A percentile compares a stretch with the other conserved stretches of the same genome.
Conservation (phyloP, 2,329 filamentous ascomycete species). For the Verticillium klebahnii region DNA sequence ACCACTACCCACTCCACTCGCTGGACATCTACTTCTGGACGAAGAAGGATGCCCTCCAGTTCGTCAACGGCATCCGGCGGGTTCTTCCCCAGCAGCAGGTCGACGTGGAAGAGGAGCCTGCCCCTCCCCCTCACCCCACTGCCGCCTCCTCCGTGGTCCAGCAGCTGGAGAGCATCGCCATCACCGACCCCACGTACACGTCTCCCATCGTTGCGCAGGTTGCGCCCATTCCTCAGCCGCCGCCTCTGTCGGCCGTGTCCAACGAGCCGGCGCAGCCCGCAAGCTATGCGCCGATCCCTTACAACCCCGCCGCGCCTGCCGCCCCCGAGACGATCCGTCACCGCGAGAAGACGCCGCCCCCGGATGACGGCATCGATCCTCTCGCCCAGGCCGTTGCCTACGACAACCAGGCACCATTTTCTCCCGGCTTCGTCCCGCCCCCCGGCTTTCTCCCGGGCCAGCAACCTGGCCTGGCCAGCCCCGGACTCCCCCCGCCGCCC, state of each 20-base stretch:
- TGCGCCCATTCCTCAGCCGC: slow-evolving; percentile 32
- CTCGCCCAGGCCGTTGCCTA: slow-evolving; percentile 53
- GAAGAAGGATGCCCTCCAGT: slow-evolving; percentile 63
- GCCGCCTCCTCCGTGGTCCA: slow-evolving; percentile 67
- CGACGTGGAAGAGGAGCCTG: slow-evolving; percentile 61
- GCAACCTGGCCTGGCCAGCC: slow-evolving; percentile 26
- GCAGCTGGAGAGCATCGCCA: slow-evolving; percentile 66
- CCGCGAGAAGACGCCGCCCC: slow-evolving; percentile 77
- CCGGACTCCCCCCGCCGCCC: slow-evolving; percentile 30
- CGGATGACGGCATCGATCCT: slow-evolving; percentile 59
- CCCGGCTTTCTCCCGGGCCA: slow-evolving; percentile 40
- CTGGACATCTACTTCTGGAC: slow-evolving; percentile 80
- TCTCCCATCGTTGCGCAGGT: slow-evolving; percentile 15
- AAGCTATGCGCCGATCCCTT: slow-evolving; percentile 61
- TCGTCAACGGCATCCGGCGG: slow-evolving; percentile 63
- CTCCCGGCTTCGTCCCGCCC: slow-evolving; percentile 44
- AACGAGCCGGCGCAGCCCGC: slow-evolving; percentile 21
- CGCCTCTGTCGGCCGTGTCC: slow-evolving; percentile 31
- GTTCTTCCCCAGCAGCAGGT: slow-evolving; percentile 59
- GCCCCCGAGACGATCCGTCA: slow-evolving; percentile 68
- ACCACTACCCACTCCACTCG: slow-evolving; percentile 72
- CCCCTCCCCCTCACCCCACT: slow-evolving; percentile 33
- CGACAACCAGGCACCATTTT: slow-evolving; percentile 50
- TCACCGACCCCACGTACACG: slow-evolving; percentile 52
- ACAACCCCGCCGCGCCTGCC: slow-evolving; percentile 74